Evolutionary conservation across 352 stramenopile genomes (phyloP), one percentile per base, ranked within the genome.

Genomic region (Globisporangium paddicum): DNA sequence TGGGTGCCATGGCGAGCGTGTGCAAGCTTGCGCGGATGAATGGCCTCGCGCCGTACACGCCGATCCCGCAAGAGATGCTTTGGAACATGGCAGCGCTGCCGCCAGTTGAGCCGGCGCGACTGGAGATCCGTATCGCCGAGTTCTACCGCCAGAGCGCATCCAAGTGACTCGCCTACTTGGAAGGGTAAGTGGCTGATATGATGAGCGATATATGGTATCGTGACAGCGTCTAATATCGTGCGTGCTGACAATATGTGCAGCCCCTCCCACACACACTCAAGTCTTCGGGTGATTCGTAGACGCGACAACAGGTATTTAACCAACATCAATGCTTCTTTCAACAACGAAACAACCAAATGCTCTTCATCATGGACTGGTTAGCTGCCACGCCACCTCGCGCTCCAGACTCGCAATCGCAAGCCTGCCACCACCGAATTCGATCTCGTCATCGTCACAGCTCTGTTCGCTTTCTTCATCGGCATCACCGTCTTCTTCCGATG

Each of bases 1-100:
- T 79, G 16, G 75, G 78, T 9, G 70, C 75, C 5, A 73, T 88
- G 67, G 76, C 78, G 10, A 80, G 82, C 44, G 76, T 85, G 10
- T 82, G 74, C 63, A 79, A 72, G 23, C 62, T 67, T 30, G 72
- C 75, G 13, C 55, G 54, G 35, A 41, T 47, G 18, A 73, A 67
- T 35, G 72, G 78, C 0, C 57, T 83, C 21, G 54, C 66, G 35
- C 16, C 63, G 9, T 88, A 88, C 55, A 23, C 66, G 2, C 66
- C 74, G 30, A 69, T 88, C 28, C 67, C 75, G 16, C 46, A 16
- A 2, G 72, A 82, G 41, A 47, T 83, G 30, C 64, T 83, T 2
- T 18, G 48, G n/a, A 67, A 66, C n/a, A 58, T 72, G 0, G 55
- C 60, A 18, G 64, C 48, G n/a, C 61, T 75, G 19, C 68, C 73